phyloP scores from a whole-genome alignment of 1,139 yeast genomes.

The Kazachstania sp. region DNA sequence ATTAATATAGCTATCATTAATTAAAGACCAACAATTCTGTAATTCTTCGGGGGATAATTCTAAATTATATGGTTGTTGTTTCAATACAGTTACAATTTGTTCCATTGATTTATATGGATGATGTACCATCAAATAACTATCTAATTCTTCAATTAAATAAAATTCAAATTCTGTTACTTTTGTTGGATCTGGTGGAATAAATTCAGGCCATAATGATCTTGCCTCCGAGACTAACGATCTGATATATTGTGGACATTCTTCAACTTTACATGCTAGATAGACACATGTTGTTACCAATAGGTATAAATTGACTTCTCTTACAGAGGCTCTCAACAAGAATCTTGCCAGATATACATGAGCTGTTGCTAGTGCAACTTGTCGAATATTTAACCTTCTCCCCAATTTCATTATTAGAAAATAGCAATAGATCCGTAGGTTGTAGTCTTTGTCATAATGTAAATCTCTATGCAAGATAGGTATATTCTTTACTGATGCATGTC shows the following conservation, averaged over 20 bases:
- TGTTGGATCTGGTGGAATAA: slow-evolving; percentile 83
- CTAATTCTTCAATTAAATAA: slow-evolving; percentile 82
- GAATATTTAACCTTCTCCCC: slow-evolving; percentile 65
- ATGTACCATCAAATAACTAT: slow-evolving; percentile 68
- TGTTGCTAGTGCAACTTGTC: slow-evolving; percentile 81
- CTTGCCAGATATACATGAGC: slow-evolving; percentile 78
- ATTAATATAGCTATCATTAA: slow-evolving; percentile 84
- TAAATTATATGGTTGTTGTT: slow-evolving; percentile 29
- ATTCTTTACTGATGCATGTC: slow-evolving; percentile 30
- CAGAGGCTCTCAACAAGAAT: slow-evolving; percentile 61
- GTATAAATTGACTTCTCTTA: slow-evolving; percentile 76
- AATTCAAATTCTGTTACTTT: slow-evolving; percentile 96
- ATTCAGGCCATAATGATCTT: slow-evolving; percentile 88
- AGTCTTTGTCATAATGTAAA: slow-evolving; percentile 46
- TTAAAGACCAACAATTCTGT: slow-evolving; percentile 81
- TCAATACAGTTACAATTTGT: slow-evolving; percentile 46
- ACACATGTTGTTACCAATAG: slow-evolving; percentile 75
- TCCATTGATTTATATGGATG: slow-evolving; percentile 79
- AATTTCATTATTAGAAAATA: slow-evolving; percentile 63
- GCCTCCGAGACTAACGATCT: slow-evolving; percentile 78
- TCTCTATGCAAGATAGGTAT: slow-evolving; percentile 36
- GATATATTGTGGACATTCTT: slow-evolving; percentile 92
- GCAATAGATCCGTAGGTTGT: slow-evolving; percentile 54
- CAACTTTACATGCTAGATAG: slow-evolving; percentile 86
- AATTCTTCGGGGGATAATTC: slow-evolving; percentile 49